Evolutionary conservation across 495 filamentous ascomycete genomes (phyloP).

Genomic region (Penicillium salamii): DNA sequence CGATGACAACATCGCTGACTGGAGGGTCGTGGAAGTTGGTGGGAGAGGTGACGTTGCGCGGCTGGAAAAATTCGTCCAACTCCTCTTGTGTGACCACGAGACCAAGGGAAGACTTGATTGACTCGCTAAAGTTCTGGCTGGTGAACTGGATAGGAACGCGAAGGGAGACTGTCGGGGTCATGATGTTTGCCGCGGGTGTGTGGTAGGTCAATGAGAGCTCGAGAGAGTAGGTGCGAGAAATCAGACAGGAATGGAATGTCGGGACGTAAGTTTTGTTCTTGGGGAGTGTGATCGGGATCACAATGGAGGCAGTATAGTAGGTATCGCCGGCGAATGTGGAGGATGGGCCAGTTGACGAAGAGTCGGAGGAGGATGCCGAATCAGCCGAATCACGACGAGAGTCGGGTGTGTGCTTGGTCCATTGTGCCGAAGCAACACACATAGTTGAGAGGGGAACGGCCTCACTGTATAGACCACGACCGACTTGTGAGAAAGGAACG

Average conservation of each 20-base stretch:
- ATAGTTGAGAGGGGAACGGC: constrained; percentile 61
- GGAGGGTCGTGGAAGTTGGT: neutral
- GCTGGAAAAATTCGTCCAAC: constrained; percentile 39
- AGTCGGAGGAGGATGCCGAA: constrained; percentile 30
- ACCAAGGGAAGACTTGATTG: constrained; percentile 18
- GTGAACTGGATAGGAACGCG: constrained; percentile 77
- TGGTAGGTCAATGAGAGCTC: constrained; percentile 64
- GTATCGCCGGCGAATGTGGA: constrained; percentile 34
- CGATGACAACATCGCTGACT: constrained; percentile 8
- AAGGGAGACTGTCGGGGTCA: constrained; percentile 57
- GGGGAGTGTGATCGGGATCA: constrained; percentile 75
- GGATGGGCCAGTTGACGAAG: constrained; percentile 36
- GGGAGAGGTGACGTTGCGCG: constrained; percentile 29
- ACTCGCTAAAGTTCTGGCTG: constrained; percentile 15
- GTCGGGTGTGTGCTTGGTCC: constrained; percentile 53
- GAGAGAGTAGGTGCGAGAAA: constrained; percentile 74
- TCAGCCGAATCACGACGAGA: constrained; percentile 61
- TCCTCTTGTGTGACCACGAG: constrained; percentile 33
- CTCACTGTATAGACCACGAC: constrained; percentile 65
- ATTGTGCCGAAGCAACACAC: constrained; percentile 61
- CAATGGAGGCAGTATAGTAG: constrained; percentile 66
- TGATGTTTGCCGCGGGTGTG: constrained; percentile 51
- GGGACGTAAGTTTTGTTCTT: constrained; percentile 71
- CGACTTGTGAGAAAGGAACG: constrained; percentile 39
- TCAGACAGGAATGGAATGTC: constrained; percentile 84